Evolutionary conservation across 805 yeast species (phyloP).

Genomic region (Clavispora asparagi): DNA sequence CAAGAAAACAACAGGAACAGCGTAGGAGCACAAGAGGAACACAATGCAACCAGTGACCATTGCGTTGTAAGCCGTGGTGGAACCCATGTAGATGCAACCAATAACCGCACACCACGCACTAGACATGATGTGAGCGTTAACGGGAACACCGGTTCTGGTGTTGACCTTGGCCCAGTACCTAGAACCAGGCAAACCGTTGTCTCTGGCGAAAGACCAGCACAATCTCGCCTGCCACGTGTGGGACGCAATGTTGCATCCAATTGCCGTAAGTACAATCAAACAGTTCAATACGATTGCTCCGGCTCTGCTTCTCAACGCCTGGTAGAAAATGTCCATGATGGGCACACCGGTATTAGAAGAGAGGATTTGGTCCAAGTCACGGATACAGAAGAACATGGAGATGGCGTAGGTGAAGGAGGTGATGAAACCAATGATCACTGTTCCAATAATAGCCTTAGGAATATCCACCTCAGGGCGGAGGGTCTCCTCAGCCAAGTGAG

Average conservation of each 20-base stretch:
- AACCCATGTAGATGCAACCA: slow-evolving; percentile 61
- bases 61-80: slow-evolving; percentile 63
- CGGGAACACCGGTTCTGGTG: slow-evolving; percentile 46
- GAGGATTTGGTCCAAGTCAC: slow-evolving; percentile 44
- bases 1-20: slow-evolving; percentile 49
- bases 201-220: slow-evolving; percentile 66
- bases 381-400: slow-evolving; percentile 56
- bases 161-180: slow-evolving; percentile 46
- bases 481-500: slow-evolving; percentile 68
- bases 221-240: slow-evolving; percentile 68
- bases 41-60: slow-evolving; percentile 58
- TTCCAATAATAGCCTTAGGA: slow-evolving; percentile 57
- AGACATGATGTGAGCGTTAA: slow-evolving; percentile 54
- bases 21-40: slow-evolving; percentile 53
- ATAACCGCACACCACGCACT: slow-evolving; percentile 47
- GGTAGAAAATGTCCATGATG: slow-evolving; percentile 56
- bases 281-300: slow-evolving; percentile 52
- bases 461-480: slow-evolving; percentile 52
- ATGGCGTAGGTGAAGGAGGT: slow-evolving; percentile 52
- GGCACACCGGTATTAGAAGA: slow-evolving; percentile 56
- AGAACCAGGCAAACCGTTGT: slow-evolving; percentile 56
- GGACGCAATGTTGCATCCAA: slow-evolving; percentile 55
- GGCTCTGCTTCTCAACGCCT: slow-evolving; percentile 46
- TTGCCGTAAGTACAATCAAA: slow-evolving; percentile 47
- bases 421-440: slow-evolving; percentile 61